phyloP scores from a whole-genome alignment of 192 early-diverging fungal species.

The Phycomyces blakesleeanus region DNA sequence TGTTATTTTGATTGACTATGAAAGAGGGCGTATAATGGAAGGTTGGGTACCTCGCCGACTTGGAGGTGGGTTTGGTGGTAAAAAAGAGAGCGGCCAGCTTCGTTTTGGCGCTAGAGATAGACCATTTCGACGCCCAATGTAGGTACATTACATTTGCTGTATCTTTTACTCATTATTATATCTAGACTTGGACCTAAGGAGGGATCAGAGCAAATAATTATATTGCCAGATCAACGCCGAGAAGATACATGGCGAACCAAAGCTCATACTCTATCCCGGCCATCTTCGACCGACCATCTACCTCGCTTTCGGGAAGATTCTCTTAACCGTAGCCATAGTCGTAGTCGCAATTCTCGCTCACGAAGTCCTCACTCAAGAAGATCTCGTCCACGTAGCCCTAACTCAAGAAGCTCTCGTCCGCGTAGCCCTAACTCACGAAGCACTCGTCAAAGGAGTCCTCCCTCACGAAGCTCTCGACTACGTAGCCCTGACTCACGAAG shows the following conservation, averaged over 20 bases:
- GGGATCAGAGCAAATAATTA: not conserved
- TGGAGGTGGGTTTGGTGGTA: slow-evolving; percentile 42
- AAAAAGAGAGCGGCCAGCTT: slow-evolving; percentile 41
- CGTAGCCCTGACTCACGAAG: no score
- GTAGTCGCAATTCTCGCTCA: no score
- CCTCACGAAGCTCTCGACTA: no score
- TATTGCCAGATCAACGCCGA: not conserved
- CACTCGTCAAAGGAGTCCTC: no score
- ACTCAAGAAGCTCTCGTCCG: no score
- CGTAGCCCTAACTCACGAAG: no score
- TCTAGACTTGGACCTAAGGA: not conserved
- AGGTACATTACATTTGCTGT: not conserved
- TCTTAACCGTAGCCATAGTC: no score
- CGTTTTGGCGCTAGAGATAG: slow-evolving; percentile 41
- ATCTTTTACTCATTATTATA: not conserved
- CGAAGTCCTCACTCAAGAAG: no score
- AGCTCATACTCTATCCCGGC: not conserved
- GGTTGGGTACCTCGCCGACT: slow-evolving; percentile 41
- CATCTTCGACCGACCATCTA: no score
- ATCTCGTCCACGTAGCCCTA: no score
- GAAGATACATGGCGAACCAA: not conserved
- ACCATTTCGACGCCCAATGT: slow-evolving; percentile 28
- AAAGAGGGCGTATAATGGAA: slow-evolving; percentile 32
- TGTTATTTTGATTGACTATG: slow-evolving; percentile 38
- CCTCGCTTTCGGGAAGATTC: no score